Evolutionary conservation across 2,329 filamentous ascomycete species (phyloP), one percentile per base, ranked within the genome.

Genomic region (Diaporthe nobilis): DNA sequence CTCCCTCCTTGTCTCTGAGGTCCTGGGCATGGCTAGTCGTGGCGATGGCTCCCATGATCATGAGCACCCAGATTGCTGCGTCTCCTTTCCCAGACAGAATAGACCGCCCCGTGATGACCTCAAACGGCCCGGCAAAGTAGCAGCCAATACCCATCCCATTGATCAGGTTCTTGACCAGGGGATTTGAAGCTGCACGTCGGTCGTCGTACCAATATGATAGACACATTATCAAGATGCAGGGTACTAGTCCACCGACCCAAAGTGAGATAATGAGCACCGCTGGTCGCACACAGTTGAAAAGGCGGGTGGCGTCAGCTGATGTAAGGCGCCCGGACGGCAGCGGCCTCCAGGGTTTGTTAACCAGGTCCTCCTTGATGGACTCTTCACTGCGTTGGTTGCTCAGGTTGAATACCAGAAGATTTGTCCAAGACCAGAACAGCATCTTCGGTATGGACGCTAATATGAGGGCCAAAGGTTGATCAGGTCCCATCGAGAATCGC

Each of bases 321-420:
- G 49, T 57, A 22, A 71, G 53, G 2, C 47, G 51, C 2, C 34
- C 34, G 20, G 67, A 53, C 17, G 49, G 67, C 2, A 71, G 53
- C 17, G 67, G 31, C 10, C 49, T 49, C 49, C 67, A 71, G 10
- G 28, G 67, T 51, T 57, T 71, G 34, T 57, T 71, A 4, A 57
- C n/a, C 31, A 34, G 22, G 12, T 57, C 67, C 49, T 71, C 49
- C 10, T 39, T 20, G 17, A 71, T 37, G 10, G 44, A 53, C 6
- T 25, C 44, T 34, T 37, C 28, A 25, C 34, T 34, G 39, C 49
- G 20, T 37, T 71, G 67, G 49, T 57, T 71, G 20, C 31, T 39
- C 22, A 71, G 28, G 49, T 55, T 57, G 49, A 57, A 57, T 10
- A 39, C 34, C 28, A 57, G 22, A 34, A 71, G 34, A 15, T 71